Conservation (phyloP, 257 asterid species). For the Solanum boliviense region DNA sequence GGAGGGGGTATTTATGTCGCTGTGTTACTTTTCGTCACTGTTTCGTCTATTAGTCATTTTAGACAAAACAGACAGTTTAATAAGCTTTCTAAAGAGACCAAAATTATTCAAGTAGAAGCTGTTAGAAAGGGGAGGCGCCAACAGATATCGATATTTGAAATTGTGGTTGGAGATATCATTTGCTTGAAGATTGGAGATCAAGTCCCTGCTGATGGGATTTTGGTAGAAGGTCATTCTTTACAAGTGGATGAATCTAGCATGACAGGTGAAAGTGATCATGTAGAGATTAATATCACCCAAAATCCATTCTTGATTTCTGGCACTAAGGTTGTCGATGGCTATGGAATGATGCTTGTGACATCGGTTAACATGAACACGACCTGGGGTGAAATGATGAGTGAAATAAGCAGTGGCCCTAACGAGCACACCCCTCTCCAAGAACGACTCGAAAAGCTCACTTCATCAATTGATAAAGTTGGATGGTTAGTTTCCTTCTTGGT, state of each 20-base stretch:
- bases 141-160: constrained; percentile 17
- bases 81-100: too few relatives aligned
- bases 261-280: constrained; percentile 35
- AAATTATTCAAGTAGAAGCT: too few relatives aligned
- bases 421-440: constrained; percentile 45
- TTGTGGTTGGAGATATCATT: constrained; percentile 38
- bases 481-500: too few relatives aligned
- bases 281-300: constrained; percentile 7
- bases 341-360: constrained; percentile 34
- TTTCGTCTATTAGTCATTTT: too few relatives aligned
- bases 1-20: too few relatives aligned
- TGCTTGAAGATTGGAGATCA: constrained; percentile 41
- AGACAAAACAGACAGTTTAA: too few relatives aligned
- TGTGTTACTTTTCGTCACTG: too few relatives aligned
- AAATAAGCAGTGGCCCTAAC: constrained; percentile 12
- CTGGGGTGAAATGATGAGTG: constrained; percentile 53
- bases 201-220: constrained; percentile 36
- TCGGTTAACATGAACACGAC: constrained; percentile 32
- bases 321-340: neutral
- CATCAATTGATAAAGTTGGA: neutral
- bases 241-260: constrained; percentile 29
- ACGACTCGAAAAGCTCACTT: constrained; percentile 30
- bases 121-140: constrained; percentile 23
- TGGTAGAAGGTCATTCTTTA: constrained; percentile 28
- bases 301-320: constrained; percentile 11